Percentiles rank a stretch among this genome's conserved stretches.
Evolutionary conservation across 225 moss, liverwort and hornwort genomes (phyloP).

Genomic region (Ulota crispa): DNA sequence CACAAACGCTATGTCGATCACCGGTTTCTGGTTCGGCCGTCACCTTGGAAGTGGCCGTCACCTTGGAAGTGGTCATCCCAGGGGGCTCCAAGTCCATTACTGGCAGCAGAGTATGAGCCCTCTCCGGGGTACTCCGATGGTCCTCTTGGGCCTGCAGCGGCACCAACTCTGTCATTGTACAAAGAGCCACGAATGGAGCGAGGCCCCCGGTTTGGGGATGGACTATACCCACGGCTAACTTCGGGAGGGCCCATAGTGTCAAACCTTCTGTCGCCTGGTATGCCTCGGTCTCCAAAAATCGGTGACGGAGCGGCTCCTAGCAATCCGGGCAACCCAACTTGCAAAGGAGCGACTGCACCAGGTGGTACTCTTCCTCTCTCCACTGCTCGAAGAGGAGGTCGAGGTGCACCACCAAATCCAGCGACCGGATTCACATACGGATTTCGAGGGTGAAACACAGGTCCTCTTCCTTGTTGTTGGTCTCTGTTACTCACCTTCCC

Average conservation of each 20-base stretch:
- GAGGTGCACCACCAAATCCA: slow-evolving; percentile 14
- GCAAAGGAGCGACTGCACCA: slow-evolving; percentile 14
- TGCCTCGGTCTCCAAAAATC: slow-evolving; percentile 28
- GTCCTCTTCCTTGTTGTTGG: slow-evolving; percentile 21
- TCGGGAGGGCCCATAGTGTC: slow-evolving; percentile 41
- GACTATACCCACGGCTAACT: slow-evolving; percentile 28
- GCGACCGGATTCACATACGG: slow-evolving; percentile 25
- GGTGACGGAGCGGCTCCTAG: slow-evolving; percentile 48
- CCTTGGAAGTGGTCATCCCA: slow-evolving; percentile 54
- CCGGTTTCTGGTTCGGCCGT: slow-evolving; percentile 42
- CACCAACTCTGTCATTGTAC: slow-evolving; percentile 31
- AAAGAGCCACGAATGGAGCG: slow-evolving; percentile 44
- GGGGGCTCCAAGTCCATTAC: slow-evolving; percentile 31
- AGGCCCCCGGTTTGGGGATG: slow-evolving; percentile 23
- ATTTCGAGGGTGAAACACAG: slow-evolving; percentile 25
- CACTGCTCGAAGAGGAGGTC: slow-evolving; percentile 25
- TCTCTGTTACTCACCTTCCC: slow-evolving; percentile 25
- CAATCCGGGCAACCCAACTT: slow-evolving; percentile 38
- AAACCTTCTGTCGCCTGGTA: slow-evolving; percentile 37
- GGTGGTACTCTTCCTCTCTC: slow-evolving; percentile 26
- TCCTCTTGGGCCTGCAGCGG: slow-evolving; percentile 17
- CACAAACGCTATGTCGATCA: slow-evolving; percentile 14
- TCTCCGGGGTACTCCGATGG: slow-evolving; percentile 34
- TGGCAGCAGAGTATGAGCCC: slow-evolving; percentile 18
- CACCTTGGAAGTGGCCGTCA: slow-evolving; percentile 44